A percentile compares a stretch with the other conserved stretches of the same genome.
phyloP scores from a whole-genome alignment of 2,329 filamentous ascomycete species.

The Hypocrella siamensis region DNA sequence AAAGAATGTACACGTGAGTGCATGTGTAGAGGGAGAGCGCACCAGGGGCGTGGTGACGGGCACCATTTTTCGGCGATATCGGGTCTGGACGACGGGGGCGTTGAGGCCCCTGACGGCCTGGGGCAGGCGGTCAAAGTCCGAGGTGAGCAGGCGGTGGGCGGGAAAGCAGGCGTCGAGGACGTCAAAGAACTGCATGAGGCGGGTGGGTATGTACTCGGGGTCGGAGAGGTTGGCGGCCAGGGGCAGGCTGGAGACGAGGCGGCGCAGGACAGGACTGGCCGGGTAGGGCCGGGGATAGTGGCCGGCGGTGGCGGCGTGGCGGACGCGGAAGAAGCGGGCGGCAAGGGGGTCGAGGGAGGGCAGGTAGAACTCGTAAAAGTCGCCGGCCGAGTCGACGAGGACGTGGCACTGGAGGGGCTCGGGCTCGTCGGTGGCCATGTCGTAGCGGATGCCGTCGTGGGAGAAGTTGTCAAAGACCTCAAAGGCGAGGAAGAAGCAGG shows the following conservation, averaged over 20 bases:
- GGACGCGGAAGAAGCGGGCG: constrained; percentile 67
- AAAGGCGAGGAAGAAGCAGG: constrained; percentile 94
- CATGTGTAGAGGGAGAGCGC: constrained; percentile 23
- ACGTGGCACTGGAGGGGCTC: constrained; percentile 78
- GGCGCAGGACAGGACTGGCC: constrained; percentile 37
- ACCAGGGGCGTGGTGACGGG: constrained; percentile 84
- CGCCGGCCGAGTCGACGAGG: constrained; percentile 67
- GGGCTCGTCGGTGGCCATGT: constrained; percentile 62
- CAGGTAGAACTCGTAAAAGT: constrained; percentile 91
- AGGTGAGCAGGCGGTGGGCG: constrained; percentile 71
- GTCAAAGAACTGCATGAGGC: constrained; percentile 94
- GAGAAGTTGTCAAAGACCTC: constrained; percentile 99
- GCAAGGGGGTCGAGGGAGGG: constrained; percentile 68
- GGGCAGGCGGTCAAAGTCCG: constrained; percentile 78
- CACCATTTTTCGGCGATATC: constrained; percentile 74
- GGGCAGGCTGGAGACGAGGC: constrained; percentile 47
- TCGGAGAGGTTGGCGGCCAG: constrained; percentile 61
- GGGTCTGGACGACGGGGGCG: constrained; percentile 89
- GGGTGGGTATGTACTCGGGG: constrained; percentile 88
- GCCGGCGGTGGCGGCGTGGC: constrained; percentile 56
- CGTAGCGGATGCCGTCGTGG: constrained; percentile 87
- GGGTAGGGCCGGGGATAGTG: constrained; percentile 48
- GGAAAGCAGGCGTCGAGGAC: constrained; percentile 81
- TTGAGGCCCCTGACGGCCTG: constrained; percentile 75
- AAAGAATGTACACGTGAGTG: too few relatives aligned